phyloP scores from a whole-genome alignment of 257 asterid genomes.

The Solanum peruvianum region DNA sequence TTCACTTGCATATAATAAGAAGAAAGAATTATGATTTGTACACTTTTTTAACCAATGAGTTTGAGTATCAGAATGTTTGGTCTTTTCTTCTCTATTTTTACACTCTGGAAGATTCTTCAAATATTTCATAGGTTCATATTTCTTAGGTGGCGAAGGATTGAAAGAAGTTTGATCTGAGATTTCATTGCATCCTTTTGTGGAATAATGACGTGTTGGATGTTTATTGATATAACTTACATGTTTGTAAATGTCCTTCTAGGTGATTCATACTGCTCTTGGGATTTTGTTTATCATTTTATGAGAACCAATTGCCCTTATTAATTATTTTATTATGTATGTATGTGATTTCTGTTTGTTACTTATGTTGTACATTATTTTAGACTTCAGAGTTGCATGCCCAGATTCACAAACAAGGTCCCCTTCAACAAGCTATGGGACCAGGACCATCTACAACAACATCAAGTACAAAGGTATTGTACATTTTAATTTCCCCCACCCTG shows the following conservation, averaged over 20 bases:
- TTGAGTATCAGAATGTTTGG: not conserved
- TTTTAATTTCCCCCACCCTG: not conserved
- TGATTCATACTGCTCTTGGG: not conserved
- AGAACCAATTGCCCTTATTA: not conserved
- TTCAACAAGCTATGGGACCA: constrained; percentile 65
- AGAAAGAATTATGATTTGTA: not conserved
- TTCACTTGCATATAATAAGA: not conserved
- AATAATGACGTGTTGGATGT: not conserved
- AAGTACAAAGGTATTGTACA: constrained; percentile 55
- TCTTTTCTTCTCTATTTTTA: not conserved
- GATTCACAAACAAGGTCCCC: constrained; percentile 71
- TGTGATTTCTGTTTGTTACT: not conserved
- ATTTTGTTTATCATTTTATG: not conserved
- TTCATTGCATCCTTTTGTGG: not conserved
- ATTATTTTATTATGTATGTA: not conserved
- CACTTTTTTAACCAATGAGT: not conserved
- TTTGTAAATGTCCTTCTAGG: not conserved
- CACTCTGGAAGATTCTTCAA: not conserved
- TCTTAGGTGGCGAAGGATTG: not conserved
- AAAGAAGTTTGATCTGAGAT: not conserved
- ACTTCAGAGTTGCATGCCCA: constrained; percentile 80
- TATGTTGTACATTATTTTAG: constrained; percentile 18
- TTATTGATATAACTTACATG: not conserved
- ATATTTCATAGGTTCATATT: not conserved
- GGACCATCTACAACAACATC: constrained; percentile 66